Conservation (phyloP, 192 early-diverging fungal genomes). For the Coemansia sp. region DNA sequence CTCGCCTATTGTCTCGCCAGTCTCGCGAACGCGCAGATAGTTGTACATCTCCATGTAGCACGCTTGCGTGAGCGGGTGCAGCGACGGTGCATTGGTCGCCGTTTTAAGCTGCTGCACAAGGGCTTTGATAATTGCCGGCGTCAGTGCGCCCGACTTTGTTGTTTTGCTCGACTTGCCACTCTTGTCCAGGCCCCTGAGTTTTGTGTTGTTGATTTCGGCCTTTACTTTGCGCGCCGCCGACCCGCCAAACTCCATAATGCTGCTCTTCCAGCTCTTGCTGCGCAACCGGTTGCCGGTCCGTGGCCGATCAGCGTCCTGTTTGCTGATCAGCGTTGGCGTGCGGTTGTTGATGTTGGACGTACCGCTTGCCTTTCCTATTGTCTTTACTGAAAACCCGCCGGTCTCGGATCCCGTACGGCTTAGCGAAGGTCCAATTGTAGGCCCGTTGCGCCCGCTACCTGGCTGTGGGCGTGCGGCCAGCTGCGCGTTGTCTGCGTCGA, state of each 20-base stretch:
- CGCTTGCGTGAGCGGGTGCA: conserved; percentile 46
- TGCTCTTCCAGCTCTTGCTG: conserved; percentile 37
- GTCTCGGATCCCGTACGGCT: not conserved
- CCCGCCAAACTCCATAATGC: conserved; percentile 41
- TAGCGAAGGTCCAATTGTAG: conserved; percentile 2
- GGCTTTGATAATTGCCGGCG: conserved; percentile 37
- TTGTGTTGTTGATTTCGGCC: conserved; percentile 28
- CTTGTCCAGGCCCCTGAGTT: conserved; percentile 32
- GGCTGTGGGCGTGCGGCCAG: conserved; percentile 36
- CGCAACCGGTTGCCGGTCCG: not conserved
- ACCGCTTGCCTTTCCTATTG: conserved; percentile 44
- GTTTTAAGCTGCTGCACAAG: conserved; percentile 45
- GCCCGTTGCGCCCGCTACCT: not conserved
- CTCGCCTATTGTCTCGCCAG: conserved; percentile 28
- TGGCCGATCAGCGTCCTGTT: not conserved
- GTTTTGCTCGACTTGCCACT: not conserved
- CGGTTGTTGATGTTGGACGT: conserved; percentile 47
- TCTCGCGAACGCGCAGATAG: conserved; percentile 30
- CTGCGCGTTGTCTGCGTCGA: conserved; percentile 49
- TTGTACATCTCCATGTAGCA: conserved; percentile 41
- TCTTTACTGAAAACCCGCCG: conserved; percentile 27
- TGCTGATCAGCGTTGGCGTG: conserved; percentile 45
- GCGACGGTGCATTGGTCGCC: conserved; percentile 23
- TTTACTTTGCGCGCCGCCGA: conserved; percentile 46
- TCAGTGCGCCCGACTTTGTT: conserved; percentile 21